Conservation (phyloP, 176 grass and related monocot genomes). For the Lolium rigidum region DNA sequence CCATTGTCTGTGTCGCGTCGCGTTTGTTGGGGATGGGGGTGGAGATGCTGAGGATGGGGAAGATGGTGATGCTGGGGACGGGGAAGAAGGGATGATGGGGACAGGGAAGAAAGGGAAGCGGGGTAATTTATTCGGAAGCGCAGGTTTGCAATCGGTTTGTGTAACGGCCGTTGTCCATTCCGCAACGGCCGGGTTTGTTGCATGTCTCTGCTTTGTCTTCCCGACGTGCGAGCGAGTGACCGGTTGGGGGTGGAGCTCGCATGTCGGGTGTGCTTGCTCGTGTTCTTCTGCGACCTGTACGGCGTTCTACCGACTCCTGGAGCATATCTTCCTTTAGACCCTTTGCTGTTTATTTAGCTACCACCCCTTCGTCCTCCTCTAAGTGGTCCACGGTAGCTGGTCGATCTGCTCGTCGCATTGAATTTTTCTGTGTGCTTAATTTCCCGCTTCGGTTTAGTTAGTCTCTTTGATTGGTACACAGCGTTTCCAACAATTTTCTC, state of each 20-base stretch:
- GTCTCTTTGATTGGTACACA: background rate
- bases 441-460: background rate
- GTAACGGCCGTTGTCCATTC: too few species aligned
- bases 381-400: background rate
- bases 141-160: too few species aligned
- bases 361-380: background rate
- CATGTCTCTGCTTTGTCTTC: too few species aligned
- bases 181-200: too few species aligned
- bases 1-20: too few species aligned
- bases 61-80: too few species aligned
- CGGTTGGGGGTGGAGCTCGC: background rate
- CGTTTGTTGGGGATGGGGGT: too few species aligned
- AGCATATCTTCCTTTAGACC: background rate
- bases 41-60: too few species aligned
- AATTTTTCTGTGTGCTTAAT: background rate
- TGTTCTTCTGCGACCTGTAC: background rate
- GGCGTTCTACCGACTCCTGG: background rate
- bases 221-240: background rate
- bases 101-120: too few species aligned
- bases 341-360: background rate
- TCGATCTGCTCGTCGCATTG: background rate
- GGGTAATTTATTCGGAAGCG: too few species aligned
- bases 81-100: too few species aligned
- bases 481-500: background rate
- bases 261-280: too few species aligned